These are phyloP conservation scores for Sideroxylon spinosum DNA, from an alignment of 179 eudicot species.

Conservation along the genomic window DNA sequence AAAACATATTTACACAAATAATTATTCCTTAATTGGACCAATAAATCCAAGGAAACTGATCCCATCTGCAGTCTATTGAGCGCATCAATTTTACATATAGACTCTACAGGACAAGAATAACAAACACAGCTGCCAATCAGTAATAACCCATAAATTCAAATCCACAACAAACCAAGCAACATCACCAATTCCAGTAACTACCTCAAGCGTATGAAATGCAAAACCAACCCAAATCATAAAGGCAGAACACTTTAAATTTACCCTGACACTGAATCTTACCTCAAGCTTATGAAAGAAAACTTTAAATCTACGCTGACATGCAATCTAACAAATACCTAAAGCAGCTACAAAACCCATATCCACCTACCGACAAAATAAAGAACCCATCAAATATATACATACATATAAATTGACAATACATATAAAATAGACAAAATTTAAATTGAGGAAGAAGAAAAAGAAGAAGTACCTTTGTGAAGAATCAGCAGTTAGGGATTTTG, in stretches of 20 bases:
- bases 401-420: background rate
- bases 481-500: background rate
- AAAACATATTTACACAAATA: background rate
- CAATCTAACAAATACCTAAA: background rate
- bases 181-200: background rate
- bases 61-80: background rate
- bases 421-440: background rate
- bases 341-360: background rate
- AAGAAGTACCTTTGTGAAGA: conserved; percentile 9
- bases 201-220: background rate
- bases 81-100: background rate
- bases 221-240: background rate
- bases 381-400: background rate
- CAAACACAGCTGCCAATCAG: background rate
- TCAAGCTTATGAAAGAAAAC: too few relatives aligned
- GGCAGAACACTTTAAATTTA: too few relatives aligned
- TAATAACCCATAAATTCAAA: background rate
- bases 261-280: too few relatives aligned
- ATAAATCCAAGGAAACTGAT: background rate
- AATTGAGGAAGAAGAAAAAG: background rate
- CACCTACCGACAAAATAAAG: background rate
- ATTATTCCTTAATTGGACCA: background rate
- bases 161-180: background rate
- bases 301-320: too few relatives aligned
- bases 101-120: background rate